These are phyloP conservation scores for Suillus fuscotomentosus DNA, from an alignment of 768 basidiomycete species.

Conservation along the genomic window DNA sequence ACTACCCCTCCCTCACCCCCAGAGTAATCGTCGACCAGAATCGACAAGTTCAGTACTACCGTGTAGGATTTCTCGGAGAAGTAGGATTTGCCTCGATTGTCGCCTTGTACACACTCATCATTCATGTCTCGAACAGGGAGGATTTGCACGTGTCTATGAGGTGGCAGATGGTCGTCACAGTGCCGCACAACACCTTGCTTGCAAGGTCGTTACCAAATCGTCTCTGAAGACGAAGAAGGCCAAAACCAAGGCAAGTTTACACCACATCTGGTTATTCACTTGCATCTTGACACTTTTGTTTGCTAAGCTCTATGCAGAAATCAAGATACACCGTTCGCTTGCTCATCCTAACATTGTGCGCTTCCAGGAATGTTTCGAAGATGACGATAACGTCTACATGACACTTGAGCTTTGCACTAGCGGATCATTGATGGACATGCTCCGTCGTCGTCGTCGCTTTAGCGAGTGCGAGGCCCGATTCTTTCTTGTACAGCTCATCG, in stretches of 20 bases:
- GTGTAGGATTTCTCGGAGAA: slow-evolving; percentile 89
- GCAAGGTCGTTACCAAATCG: slow-evolving; percentile 93
- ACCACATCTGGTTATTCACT: too few species aligned
- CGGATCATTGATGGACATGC: slow-evolving; percentile 89
- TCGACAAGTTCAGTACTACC: slow-evolving; percentile 54
- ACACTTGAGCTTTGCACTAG: slow-evolving; percentile 89
- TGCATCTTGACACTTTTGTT: slow-evolving; percentile 1
- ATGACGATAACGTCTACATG: slow-evolving; percentile 96
- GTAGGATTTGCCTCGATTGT: slow-evolving; percentile 34
- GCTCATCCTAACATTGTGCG: slow-evolving; percentile 89
- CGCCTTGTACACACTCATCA: not conserved
- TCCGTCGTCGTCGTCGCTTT: slow-evolving; percentile 82
- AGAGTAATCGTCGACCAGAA: slow-evolving; percentile 68
- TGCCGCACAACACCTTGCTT: slow-evolving; percentile 62
- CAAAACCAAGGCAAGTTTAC: slow-evolving; percentile 77
- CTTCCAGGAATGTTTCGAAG: slow-evolving; percentile 95
- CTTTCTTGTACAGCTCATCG: slow-evolving; percentile 92
- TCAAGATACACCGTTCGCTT: slow-evolving; percentile 93
- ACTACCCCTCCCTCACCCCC: slow-evolving; percentile 81
- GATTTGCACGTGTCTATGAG: slow-evolving; percentile 96
- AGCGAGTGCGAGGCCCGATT: slow-evolving; percentile 91
- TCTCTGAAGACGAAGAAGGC: slow-evolving; percentile 95
- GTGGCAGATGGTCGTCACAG: slow-evolving; percentile 59
- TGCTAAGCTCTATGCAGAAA: slow-evolving; percentile 91
- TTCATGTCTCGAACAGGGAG: slow-evolving; percentile 51